A percentile compares a stretch with the other conserved stretches of the same genome.
Conservation (phyloP, 164 flowering plant species). For the Dillenia suffruticosa region DNA sequence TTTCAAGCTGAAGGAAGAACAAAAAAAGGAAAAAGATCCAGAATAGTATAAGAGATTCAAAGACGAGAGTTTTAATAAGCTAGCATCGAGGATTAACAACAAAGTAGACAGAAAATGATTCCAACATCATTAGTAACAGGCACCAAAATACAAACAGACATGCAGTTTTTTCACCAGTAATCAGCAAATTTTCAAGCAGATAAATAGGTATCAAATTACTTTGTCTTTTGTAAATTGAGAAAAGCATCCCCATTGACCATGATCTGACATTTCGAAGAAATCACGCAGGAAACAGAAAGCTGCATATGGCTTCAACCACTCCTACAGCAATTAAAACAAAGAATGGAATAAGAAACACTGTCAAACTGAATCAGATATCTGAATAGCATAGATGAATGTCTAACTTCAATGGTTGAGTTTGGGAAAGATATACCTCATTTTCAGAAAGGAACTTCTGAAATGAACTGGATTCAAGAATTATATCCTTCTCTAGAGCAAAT, state of each 20-base stretch:
- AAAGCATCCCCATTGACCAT: slow-evolving; percentile 95
- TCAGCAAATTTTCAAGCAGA: neutral
- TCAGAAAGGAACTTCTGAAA: slow-evolving; percentile 76
- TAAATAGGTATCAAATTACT: slow-evolving; percentile 32
- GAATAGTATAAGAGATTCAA: slow-evolving; percentile 5
- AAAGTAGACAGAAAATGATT: no score
- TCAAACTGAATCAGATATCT: neutral
- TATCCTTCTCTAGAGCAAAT: slow-evolving; percentile 63
- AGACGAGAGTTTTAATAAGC: neutral
- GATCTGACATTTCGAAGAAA: slow-evolving; percentile 96
- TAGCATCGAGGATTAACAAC: no score
- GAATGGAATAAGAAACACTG: slow-evolving; percentile 1
- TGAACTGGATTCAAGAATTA: slow-evolving; percentile 51
- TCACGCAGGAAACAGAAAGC: slow-evolving; percentile 93
- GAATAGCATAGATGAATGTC: neutral
- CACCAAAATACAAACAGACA: no score
- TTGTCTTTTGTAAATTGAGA: slow-evolving; percentile 63
- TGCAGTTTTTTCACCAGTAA: no score
- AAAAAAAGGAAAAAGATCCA: neutral
- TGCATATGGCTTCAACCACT: slow-evolving; percentile 96
- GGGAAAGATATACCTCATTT: slow-evolving; percentile 55
- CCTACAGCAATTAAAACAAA: slow-evolving; percentile 38
- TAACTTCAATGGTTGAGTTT: neutral
- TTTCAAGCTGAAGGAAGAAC: slow-evolving; percentile 72
- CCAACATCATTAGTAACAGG: neutral